A percentile compares a stretch with the other conserved stretches of the same genome.
Conservation (phyloP, 2,329 filamentous ascomycete genomes). For the Aspergillus thermomutatus region DNA sequence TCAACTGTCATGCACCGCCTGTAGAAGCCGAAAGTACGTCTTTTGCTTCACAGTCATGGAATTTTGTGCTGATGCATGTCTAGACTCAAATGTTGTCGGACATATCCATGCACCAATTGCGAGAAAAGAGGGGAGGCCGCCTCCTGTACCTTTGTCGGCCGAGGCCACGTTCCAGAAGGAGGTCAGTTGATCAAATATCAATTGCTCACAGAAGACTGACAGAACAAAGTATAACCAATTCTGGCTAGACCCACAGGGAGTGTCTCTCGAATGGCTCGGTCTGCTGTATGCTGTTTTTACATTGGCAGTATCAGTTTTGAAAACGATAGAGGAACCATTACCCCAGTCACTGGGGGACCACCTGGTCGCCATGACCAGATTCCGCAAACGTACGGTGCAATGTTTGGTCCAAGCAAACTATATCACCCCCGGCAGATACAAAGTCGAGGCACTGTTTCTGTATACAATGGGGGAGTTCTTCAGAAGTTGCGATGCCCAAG, state of each 20-base stretch:
- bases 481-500: conserved; percentile 34
- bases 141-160: conserved; percentile 34
- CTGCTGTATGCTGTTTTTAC: conserved; percentile 28
- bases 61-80: not conserved
- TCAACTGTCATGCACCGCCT: conserved; percentile 39
- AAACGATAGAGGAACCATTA: conserved; percentile 22
- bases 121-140: conserved; percentile 29
- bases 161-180: conserved; percentile 33
- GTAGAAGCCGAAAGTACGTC: conserved; percentile 34
- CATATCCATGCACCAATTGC: conserved; percentile 34
- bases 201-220: not conserved
- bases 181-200: conserved; percentile 9
- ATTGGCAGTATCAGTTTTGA: conserved; percentile 24
- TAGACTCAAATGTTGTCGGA: conserved; percentile 37
- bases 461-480: conserved; percentile 30
- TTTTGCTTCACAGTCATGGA: not conserved
- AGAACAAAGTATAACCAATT: conserved; percentile 27
- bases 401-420: conserved; percentile 35
- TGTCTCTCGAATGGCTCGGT: conserved; percentile 31
- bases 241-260: conserved; percentile 25
- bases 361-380: conserved; percentile 38
- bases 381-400: conserved; percentile 44
- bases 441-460: conserved; percentile 30
- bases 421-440: conserved; percentile 28
- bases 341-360: conserved; percentile 16